Evolutionary conservation across 495 filamentous ascomycete genomes (phyloP).

Genomic region (Aspergillus cavernicola): DNA sequence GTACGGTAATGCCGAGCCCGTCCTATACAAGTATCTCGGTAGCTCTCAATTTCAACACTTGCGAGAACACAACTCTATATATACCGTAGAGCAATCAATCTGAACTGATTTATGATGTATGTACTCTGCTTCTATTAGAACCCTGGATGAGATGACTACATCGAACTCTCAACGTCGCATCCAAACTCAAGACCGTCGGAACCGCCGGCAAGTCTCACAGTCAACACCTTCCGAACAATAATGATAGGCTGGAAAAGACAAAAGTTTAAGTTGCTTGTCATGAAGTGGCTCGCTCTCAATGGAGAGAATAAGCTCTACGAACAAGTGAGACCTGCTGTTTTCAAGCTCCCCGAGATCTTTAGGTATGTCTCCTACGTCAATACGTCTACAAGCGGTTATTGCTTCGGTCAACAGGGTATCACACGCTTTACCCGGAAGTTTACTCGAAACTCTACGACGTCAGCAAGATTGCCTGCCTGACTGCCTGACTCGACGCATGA

Average conservation of each 20-base stretch:
- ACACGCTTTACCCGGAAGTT: not conserved
- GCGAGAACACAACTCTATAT: too few species aligned
- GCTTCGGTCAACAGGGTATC: not conserved
- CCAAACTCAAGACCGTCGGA: slow-evolving; percentile 5
- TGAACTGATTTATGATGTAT: too few species aligned
- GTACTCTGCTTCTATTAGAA: too few species aligned
- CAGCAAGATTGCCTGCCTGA: slow-evolving; percentile 36
- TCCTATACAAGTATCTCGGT: too few species aligned
- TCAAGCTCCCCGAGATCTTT: not conserved
- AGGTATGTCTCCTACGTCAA: slow-evolving; percentile 29
- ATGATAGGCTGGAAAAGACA: not conserved
- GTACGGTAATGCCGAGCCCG: too few species aligned
- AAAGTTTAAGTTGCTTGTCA: not conserved
- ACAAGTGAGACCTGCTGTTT: slow-evolving; percentile 6
- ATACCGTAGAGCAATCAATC: too few species aligned
- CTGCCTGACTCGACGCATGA: too few species aligned
- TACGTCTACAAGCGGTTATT: slow-evolving; percentile 4
- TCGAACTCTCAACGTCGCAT: slow-evolving; percentile 2
- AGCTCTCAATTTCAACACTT: too few species aligned
- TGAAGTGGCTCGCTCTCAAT: not conserved
- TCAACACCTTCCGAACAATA: not conserved
- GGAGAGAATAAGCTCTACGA: not conserved
- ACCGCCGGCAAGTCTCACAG: slow-evolving; percentile 1
- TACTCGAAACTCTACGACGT: slow-evolving; percentile 31
- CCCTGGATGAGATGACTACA: too few species aligned